phyloP scores from a whole-genome alignment of 495 filamentous ascomycete genomes.

The Cercophora samala region DNA sequence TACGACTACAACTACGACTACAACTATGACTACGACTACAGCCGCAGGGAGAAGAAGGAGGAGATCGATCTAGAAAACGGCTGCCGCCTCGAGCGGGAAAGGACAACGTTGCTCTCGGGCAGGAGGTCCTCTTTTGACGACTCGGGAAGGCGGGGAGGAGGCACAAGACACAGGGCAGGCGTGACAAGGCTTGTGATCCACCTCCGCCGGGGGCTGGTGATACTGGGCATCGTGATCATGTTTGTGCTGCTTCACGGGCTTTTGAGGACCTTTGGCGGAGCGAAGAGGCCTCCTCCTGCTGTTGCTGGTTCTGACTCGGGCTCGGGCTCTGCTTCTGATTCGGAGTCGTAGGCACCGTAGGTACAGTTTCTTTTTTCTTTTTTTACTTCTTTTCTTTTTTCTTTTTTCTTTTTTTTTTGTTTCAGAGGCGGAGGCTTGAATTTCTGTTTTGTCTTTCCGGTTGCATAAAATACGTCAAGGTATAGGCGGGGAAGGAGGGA shows the following conservation, averaged over 20 bases:
- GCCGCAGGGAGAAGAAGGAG: not conserved
- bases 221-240: not conserved
- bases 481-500: not conserved
- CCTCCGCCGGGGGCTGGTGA: not conserved
- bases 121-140: not conserved
- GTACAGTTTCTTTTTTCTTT: not conserved
- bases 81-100: not conserved
- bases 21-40: not conserved
- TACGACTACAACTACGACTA: not conserved
- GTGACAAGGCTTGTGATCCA: not conserved
- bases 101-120: not conserved
- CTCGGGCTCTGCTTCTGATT: not conserved
- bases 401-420: not conserved
- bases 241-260: constrained; percentile 2
- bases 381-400: too few species aligned
- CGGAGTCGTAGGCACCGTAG: not conserved
- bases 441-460: not conserved
- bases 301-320: not conserved
- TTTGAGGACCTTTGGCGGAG: not conserved
- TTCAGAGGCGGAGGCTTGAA: not conserved
- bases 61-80: not conserved
- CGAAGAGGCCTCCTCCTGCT: not conserved
- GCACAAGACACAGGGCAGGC: not conserved
- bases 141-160: not conserved
- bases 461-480: not conserved